phyloP scores from a whole-genome alignment of 257 asterid genomes.

The Scutellaria galericulata region DNA sequence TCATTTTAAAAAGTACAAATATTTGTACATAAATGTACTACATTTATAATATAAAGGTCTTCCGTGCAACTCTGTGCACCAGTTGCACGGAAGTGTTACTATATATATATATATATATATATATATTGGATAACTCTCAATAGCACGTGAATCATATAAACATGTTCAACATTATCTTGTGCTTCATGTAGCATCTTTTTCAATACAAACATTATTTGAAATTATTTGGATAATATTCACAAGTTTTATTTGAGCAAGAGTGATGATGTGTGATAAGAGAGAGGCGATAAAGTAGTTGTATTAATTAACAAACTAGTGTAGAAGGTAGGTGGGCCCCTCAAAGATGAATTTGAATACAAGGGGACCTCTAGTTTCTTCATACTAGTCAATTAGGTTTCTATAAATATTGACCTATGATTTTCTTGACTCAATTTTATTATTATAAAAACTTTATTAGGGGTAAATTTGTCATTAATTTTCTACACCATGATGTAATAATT shows the following conservation, averaged over 20 bases:
- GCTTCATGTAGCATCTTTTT: background rate
- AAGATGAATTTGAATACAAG: slow-evolving; percentile 8
- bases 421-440: slow-evolving; percentile 6
- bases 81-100: no score
- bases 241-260: slow-evolving; percentile 17
- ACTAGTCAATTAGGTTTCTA: slow-evolving; percentile 3
- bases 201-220: background rate
- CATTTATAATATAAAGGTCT: no score
- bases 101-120: no score
- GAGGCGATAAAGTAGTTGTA: slow-evolving; percentile 22
- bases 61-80: no score
- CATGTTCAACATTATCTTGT: no score
- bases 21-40: no score
- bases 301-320: slow-evolving; percentile 12
- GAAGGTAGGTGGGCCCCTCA: slow-evolving; percentile 20
- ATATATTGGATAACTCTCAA: no score
- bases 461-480: background rate
- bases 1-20: no score
- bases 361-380: slow-evolving; percentile 20
- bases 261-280: slow-evolving; percentile 19
- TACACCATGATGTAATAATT: no score
- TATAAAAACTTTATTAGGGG: background rate
- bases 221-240: slow-evolving; percentile 9
- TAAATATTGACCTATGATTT: slow-evolving; percentile 27
- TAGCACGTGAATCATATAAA: no score